Conservation (phyloP, 2,329 filamentous ascomycete species). For the Trichoderma aggressivum region DNA sequence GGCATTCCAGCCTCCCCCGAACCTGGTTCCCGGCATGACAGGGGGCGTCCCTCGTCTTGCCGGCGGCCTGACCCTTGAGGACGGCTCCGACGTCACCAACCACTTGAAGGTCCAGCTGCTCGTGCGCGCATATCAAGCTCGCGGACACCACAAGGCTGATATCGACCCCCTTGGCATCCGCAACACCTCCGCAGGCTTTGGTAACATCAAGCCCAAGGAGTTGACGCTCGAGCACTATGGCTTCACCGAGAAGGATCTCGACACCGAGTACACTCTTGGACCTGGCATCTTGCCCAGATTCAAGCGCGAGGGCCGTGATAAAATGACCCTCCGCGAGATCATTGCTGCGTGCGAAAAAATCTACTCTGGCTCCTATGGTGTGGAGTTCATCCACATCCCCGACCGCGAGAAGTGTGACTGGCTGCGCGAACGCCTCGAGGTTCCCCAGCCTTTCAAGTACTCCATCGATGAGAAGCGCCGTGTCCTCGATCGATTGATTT, state of each 20-base stretch:
- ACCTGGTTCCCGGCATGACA: constrained; percentile 76
- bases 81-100: constrained; percentile 83
- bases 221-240: constrained; percentile 90
- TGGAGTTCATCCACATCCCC: constrained; percentile 98
- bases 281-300: constrained; percentile 95
- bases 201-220: constrained; percentile 86
- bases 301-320: constrained; percentile 80
- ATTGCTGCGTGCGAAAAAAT: constrained; percentile 89
- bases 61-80: constrained; percentile 63
- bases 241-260: constrained; percentile 90
- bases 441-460: constrained; percentile 94
- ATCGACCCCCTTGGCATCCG: constrained; percentile 95
- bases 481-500: constrained; percentile 95
- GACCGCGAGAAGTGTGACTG: constrained; percentile 98
- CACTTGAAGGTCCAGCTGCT: constrained; percentile 98
- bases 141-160: constrained; percentile 96
- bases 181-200: constrained; percentile 69
- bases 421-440: constrained; percentile 91
- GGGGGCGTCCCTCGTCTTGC: constrained; percentile 73
- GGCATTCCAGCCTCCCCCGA: constrained; percentile 94
- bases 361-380: constrained; percentile 95
- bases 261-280: constrained; percentile 85
- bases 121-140: constrained; percentile 94
- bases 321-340: constrained; percentile 96
- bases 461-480: constrained; percentile 97